Conservation (phyloP, 176 grass and related monocot species). For the Lolium perenne region DNA sequence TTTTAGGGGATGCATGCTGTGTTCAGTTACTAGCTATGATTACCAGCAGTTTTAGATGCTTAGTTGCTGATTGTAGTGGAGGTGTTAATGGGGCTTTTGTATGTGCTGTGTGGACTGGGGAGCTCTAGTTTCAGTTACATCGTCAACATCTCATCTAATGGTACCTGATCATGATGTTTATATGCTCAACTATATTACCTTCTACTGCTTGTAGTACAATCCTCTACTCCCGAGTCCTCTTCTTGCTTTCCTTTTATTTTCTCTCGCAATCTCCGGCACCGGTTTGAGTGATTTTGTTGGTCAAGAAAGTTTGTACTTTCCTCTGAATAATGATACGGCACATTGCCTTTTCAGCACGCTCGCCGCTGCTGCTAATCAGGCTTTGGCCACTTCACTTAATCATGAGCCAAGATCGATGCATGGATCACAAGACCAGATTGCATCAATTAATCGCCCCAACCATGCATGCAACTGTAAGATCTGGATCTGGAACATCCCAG, state of each 20-base stretch:
- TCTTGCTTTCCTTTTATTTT: too few relatives aligned
- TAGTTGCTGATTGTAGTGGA: conserved; percentile 16
- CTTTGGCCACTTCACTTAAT: conserved; percentile 51
- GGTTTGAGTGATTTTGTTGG: conserved; percentile 24
- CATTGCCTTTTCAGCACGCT: conserved; percentile 33
- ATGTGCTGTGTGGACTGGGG: background rate
- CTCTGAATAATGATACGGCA: conserved; percentile 46
- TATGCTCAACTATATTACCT: background rate
- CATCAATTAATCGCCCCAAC: conserved; percentile 22
- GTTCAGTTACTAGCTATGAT: background rate
- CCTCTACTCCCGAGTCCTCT: background rate
- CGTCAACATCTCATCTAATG: background rate
- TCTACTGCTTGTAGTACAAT: background rate
- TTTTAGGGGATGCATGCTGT: background rate
- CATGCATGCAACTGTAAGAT: conserved; percentile 30
- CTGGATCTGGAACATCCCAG: conserved; percentile 42
- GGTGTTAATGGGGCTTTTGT: conserved; percentile 15
- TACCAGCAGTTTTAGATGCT: background rate
- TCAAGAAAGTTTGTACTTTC: conserved; percentile 30
- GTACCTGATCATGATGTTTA: background rate
- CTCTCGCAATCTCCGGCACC: background rate
- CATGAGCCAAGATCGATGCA: conserved; percentile 40
- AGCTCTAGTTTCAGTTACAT: conserved; percentile 25
- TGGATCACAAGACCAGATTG: conserved; percentile 36
- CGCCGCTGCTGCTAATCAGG: conserved; percentile 55